Percentiles rank a stretch among this genome's conserved stretches.
Conservation (phyloP, 2,329 filamentous ascomycete species). For the Zymoseptoria brevis region DNA sequence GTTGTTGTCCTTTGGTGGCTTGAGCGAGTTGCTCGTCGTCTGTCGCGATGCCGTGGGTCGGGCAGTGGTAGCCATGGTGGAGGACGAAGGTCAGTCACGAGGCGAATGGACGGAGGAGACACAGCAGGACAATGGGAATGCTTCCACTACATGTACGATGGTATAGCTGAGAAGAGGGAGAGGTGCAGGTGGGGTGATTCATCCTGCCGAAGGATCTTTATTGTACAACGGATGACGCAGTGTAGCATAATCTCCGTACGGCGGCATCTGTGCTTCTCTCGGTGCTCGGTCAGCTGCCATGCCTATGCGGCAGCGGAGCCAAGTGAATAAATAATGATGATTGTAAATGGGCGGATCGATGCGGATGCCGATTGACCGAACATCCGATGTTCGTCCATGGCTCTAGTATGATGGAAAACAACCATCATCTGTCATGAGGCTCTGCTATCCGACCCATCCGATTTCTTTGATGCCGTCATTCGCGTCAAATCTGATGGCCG, state of each 20-base stretch:
- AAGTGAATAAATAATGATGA: background rate
- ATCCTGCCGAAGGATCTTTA: background rate
- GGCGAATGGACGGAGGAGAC: too few species aligned
- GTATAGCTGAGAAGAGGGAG: background rate
- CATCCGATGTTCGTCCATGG: background rate
- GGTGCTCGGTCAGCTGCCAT: too few species aligned
- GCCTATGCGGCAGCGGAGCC: too few species aligned
- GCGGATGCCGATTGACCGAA: background rate
- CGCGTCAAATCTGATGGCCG: too few species aligned
- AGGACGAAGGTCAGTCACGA: background rate
- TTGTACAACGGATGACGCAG: background rate
- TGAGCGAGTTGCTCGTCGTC: conserved; percentile 5
- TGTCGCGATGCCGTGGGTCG: background rate
- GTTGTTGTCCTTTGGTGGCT: conserved; percentile 14
- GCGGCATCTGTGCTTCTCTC: too few species aligned
- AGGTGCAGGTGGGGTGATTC: background rate
- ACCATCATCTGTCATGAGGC: background rate
- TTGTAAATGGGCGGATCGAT: background rate
- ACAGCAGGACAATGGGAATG: background rate
- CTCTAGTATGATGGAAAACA: background rate
- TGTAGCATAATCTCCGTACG: background rate
- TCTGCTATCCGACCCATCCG: background rate
- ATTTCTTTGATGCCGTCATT: background rate
- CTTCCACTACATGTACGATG: background rate
- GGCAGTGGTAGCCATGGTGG: background rate